These are phyloP conservation scores for Hyaloscypha bicolor DNA, from an alignment of 495 filamentous ascomycete species.

Conservation along the genomic window DNA sequence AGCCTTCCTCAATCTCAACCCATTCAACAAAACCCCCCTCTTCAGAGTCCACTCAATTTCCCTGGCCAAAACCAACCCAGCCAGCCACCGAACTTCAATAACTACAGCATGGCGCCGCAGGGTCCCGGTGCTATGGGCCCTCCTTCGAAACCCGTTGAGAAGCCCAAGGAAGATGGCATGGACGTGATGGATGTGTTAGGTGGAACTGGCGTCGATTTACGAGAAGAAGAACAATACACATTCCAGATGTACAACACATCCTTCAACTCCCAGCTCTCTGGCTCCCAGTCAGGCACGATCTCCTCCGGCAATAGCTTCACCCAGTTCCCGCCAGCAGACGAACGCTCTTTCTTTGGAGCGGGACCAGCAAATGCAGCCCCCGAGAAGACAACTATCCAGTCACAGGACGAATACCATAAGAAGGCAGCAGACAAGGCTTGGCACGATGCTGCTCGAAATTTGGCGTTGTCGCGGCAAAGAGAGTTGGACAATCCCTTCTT, in stretches of 20 bases:
- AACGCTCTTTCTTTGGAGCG: constrained; percentile 57
- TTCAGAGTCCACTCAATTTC: constrained; percentile 34
- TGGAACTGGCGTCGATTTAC: constrained; percentile 79
- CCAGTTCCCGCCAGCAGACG: constrained; percentile 48
- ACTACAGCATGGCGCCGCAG: constrained; percentile 34
- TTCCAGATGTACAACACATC: constrained; percentile 33
- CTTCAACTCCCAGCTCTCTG: constrained; percentile 47
- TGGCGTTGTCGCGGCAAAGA: constrained; percentile 44
- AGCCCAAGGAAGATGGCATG: constrained; percentile 67
- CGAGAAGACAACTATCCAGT: constrained; percentile 47
- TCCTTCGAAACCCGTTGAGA: constrained; percentile 71
- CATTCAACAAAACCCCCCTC: constrained; percentile 1
- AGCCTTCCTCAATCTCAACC: constrained; percentile 25
- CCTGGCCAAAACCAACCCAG: constrained; percentile 33
- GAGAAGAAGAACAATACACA: constrained; percentile 71
- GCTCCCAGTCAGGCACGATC: constrained; percentile 46
- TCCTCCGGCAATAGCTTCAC: constrained; percentile 50
- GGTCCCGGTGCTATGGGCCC: constrained; percentile 74
- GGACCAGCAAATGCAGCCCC: constrained; percentile 58
- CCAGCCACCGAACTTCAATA: constrained; percentile 35
- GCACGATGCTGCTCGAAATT: constrained; percentile 45
- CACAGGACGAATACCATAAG: constrained; percentile 53
- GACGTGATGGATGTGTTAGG: constrained; percentile 75
- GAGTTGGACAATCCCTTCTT: constrained; percentile 41
- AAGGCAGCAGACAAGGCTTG: constrained; percentile 49